Evolutionary conservation across 768 basidiomycete species (phyloP), one percentile per base, ranked within the genome.

Genomic region (Aureoboletus auriporus): DNA sequence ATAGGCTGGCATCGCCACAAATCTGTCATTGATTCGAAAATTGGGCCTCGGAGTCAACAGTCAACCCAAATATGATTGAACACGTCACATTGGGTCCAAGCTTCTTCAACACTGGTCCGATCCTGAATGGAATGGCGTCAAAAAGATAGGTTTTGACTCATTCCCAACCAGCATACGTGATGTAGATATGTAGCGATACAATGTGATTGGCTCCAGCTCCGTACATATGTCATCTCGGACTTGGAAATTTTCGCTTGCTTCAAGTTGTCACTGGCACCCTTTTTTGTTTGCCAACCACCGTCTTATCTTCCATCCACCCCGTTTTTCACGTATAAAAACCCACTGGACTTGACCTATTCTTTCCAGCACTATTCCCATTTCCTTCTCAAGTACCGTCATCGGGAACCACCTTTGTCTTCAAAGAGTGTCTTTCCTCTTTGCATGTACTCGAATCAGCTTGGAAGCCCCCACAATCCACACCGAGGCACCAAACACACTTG

Each of bases 401-500:
- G 17, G 34, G 17, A 38, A 30, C 34, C 51, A 12, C 45, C 54
- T 34, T 51, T 51, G 35, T 52, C 49, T 49, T 46, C 56, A 46
- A 51, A 50, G 62, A 55, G 66, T 57, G 43, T 52, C 50, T 66
- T 74, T 68, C 73, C 63, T 62, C 65, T 59, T 75, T 90, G 86
- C 80, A 93, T 93, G 92, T 95, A 85, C 89, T 90, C 88, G 56
- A 93, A 94, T 88, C 84, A 86, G 69, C 86, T 93, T 59, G 84
- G 86, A 71, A 88, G 86, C 71, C 75, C 82, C 58, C 92, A 94
- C 75, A 94, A 94, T 75, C 77, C 80, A 61, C 79, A 88, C 75
- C 79, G 90, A 83, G 93, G 93, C 75, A 69, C 64, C 62, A 93
- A 89, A 68, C 93, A 94, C 78, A 82, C 86, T 58, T 72, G 73